Evolutionary conservation across 2,329 filamentous ascomycete genomes (phyloP), one percentile per base, ranked within the genome.

Genomic region (Dryadomyces sulphureus): DNA sequence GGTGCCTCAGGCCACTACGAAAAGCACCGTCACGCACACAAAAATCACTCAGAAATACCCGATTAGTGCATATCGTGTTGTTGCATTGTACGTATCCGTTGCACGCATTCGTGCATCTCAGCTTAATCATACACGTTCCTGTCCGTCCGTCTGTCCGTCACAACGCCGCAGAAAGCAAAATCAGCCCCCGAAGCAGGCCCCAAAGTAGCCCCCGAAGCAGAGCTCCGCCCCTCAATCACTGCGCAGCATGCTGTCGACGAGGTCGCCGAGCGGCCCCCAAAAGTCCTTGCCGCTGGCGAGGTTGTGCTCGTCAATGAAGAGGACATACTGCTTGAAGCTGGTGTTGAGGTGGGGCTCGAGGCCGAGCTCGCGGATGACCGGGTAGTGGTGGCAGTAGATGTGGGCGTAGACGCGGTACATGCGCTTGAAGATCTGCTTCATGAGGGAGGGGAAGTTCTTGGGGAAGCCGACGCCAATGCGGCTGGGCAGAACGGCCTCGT

Each of bases 361-460:
- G 20, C 92, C 92, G 35, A 98, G 76, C 61, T 95, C 88, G 49
- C 93, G 84, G 55, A 98, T 83, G 54, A 98, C 89, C 32, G 89
- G 89, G 66, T 98, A 98, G 69, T 98, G 92, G 65, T 98, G 92
- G 70, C 93, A 98, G 77, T 98, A 98, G 57, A 98, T 94, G 68
- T 98, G 92, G 38, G 92, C 92, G 63, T 98, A 98, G 51, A 98
- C 90, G 55, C 92, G 84, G 67, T 96, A 98, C 68, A 98, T 82
- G 60, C 92, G 84, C 75, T 98, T 98, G 78, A 96, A 96, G 61
- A 98, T 88, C 66, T 95, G 90, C 54, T 87, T 84, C 52, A 95
- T 81, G 47, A 94, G 81, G 47, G 79, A 72, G 7, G 86, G 82
- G 67, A 98, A 98, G 19, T 83, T 81, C 61, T 94, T 92, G 46